Evolutionary conservation across 2,329 filamentous ascomycete genomes (phyloP), one percentile per base, ranked within the genome.

Genomic region (Cytospora schulzeri): DNA sequence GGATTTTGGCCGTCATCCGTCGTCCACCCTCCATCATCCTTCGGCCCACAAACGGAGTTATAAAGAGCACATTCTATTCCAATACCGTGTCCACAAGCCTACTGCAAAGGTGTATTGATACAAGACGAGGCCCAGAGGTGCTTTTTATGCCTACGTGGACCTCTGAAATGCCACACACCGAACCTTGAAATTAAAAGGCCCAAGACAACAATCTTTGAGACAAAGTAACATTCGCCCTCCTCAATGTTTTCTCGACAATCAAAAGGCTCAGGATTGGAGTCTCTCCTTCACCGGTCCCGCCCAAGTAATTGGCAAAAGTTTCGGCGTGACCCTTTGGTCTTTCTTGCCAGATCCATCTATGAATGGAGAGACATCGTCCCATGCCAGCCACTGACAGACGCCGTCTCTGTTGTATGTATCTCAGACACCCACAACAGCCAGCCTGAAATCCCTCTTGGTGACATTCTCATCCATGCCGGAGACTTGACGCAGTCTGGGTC

Each of bases 401-500:
- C 28, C 26, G 63, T 66, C 62, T 74, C 68, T 5, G 68, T 76
- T 11, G 73, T 76, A 12, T 78, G 75, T 65, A 73, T 79, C 19
- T 79, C 77, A 26, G 76, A 79, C 65, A 79, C 77, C 7, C 76
- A 78, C 68, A 77, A 76, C 65, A 70, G 69, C 28, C 71, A 72
- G 33, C 74, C 72, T 7, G 57, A 66, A 1, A 67, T 79, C 17
- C 76, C 77, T 4, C 52, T 67, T 12, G 77, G 75, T 1, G 76
- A 79, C 62, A 71, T 80, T 7, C 71, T 79, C 11, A 71, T 79
- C 51, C 77, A 79, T 61, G 76, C 76, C 4, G 76, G 76, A 9
- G 76, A 78, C 62, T 71, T 79, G 15, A 77, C 74, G 1, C 70
- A 76, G 35, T 71, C 71, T 51, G 76, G 76, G 24, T 73, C 75